Conservation (phyloP, 805 yeast species). For the Sungouiozyma intestinalis region DNA sequence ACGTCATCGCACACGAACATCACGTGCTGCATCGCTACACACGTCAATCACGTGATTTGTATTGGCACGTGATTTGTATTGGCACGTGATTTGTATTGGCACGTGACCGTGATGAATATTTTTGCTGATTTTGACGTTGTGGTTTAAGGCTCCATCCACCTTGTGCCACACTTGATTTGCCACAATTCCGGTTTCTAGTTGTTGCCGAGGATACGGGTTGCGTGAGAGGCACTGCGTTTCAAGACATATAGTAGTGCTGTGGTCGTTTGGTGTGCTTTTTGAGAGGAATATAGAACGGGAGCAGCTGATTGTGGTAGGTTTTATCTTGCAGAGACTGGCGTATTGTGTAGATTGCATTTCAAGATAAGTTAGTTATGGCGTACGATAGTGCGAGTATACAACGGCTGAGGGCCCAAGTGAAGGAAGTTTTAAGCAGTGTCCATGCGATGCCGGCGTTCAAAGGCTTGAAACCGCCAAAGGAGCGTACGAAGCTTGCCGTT, state of each 20-base stretch:
- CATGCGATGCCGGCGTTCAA: constrained; percentile 14
- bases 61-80: background rate
- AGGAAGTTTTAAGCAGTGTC: constrained; percentile 5
- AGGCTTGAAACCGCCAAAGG: constrained; percentile 19
- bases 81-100: background rate
- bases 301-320: background rate
- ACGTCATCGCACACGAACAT: too few species aligned
- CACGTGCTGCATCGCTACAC: background rate
- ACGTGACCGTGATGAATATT: too few species aligned
- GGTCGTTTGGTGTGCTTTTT: background rate
- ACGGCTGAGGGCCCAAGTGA: background rate
- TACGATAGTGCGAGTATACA: background rate
- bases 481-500: constrained; percentile 22
- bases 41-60: background rate
- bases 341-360: background rate
- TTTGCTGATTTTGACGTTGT: background rate
- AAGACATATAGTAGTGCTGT: background rate
- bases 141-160: too few species aligned
- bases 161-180: background rate
- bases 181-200: background rate
- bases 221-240: background rate
- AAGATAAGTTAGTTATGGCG: background rate
- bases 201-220: too few species aligned
- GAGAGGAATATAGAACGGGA: too few species aligned
- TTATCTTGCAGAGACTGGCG: background rate